Evolutionary conservation across 768 basidiomycete genomes (phyloP).

Genomic region (Rhodotorula kratochvilovae): DNA sequence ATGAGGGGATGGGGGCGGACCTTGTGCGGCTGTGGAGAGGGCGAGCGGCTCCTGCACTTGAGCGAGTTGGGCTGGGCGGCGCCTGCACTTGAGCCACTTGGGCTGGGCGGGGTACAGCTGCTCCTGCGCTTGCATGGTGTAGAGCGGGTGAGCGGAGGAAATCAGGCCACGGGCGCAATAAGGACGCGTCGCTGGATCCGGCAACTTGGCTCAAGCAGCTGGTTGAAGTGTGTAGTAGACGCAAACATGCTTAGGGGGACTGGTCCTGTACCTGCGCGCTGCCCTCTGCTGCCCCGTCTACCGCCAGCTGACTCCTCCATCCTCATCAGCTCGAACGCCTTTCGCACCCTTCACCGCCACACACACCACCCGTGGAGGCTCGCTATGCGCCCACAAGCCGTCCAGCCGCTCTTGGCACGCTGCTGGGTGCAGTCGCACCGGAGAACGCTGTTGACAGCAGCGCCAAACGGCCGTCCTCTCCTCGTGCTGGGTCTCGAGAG

Average conservation of each 20-base stretch:
- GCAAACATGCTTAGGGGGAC: too few species aligned
- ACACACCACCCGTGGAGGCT: too few species aligned
- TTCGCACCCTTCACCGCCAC: background rate
- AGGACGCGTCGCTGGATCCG: background rate
- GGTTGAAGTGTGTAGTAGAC: too few species aligned
- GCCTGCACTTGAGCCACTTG: too few species aligned
- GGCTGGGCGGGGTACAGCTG: background rate
- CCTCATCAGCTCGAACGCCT: background rate
- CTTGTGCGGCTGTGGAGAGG: conserved; percentile 11
- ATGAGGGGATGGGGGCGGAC: background rate
- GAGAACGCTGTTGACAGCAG: background rate
- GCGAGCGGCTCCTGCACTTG: conserved; percentile 21
- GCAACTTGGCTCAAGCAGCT: too few species aligned
- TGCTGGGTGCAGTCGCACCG: rapidly evolving
- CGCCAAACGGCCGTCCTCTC: background rate
- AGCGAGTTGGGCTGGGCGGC: background rate
- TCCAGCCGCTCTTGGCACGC: background rate
- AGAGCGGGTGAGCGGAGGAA: background rate
- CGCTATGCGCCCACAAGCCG: background rate
- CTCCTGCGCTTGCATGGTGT: background rate
- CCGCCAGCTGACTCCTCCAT: background rate
- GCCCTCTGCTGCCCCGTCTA: too few species aligned
- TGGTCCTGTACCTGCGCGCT: too few species aligned
- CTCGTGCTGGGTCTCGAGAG: conserved; percentile 41
- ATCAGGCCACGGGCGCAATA: background rate